A percentile compares a stretch with the other conserved stretches of the same genome.
phyloP scores from a whole-genome alignment of 2,329 filamentous ascomycete species.

The Tolypocladium tropicale region DNA sequence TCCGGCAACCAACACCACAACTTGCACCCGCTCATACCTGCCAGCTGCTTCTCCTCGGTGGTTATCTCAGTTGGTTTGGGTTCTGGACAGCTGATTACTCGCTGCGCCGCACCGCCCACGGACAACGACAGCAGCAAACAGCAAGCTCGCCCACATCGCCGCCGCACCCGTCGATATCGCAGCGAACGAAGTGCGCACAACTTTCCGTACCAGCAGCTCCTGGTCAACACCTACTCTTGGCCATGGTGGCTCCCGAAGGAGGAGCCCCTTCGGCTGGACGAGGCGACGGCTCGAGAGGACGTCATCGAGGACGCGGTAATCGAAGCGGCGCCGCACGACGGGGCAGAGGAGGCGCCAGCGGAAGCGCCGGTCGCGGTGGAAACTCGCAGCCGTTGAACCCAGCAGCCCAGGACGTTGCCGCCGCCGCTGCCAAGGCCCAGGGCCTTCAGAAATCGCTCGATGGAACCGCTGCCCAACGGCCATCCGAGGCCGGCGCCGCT shows the following conservation, averaged over 20 bases:
- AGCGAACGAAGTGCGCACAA: background rate
- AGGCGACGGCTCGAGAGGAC: conserved; percentile 23
- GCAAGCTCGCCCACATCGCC: background rate
- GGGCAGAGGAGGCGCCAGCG: conserved; percentile 13
- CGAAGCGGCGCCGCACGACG: conserved; percentile 20
- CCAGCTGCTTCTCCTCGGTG: background rate
- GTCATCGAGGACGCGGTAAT: conserved; percentile 31
- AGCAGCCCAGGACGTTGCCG: conserved; percentile 19
- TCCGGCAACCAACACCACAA: background rate
- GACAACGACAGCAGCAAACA: background rate
- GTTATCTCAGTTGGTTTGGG: background rate
- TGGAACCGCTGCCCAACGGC: conserved; percentile 2
- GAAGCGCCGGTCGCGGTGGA: conserved; percentile 1
- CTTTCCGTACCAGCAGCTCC: background rate
- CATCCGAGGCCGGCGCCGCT: conserved; percentile 12
- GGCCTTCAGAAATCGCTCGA: conserved; percentile 7
- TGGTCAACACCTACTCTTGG: background rate
- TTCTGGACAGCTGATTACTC: background rate
- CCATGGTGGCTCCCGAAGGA: conserved; percentile 9
- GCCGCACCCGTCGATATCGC: background rate
- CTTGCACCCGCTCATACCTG: background rate
- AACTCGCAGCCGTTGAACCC: conserved; percentile 12
- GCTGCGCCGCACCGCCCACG: background rate
- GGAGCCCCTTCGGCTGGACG: conserved; percentile 12
- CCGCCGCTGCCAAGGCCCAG: conserved; percentile 21